Evolutionary conservation across 2,329 filamentous ascomycete species (phyloP).

Genomic region (Metarhizium guizhouense): DNA sequence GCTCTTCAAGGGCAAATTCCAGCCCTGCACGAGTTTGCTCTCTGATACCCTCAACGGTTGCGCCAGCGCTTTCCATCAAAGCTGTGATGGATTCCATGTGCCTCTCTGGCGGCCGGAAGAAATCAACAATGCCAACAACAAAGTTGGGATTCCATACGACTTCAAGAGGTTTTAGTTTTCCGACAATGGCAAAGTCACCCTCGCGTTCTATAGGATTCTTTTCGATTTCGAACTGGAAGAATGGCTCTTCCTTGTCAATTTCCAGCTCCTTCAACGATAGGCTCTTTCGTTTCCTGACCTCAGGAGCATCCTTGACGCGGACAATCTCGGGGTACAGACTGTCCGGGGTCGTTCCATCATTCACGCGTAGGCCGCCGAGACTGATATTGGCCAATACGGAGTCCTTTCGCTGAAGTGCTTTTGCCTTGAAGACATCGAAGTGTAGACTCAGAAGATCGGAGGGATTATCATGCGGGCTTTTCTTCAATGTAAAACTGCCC

Average conservation of each 20-base stretch:
- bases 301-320: conserved; percentile 79
- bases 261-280: conserved; percentile 48
- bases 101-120: conserved; percentile 91
- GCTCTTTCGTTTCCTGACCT: conserved; percentile 34
- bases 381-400: conserved; percentile 84
- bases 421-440: conserved; percentile 91
- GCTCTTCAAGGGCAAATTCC: conserved; percentile 92
- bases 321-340: conserved; percentile 94
- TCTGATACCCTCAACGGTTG: conserved; percentile 87
- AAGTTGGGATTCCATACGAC: conserved; percentile 97
- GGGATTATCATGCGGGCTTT: conserved; percentile 50
- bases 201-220: conserved; percentile 90
- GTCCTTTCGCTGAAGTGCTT: conserved; percentile 80
- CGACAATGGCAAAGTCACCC: conserved; percentile 81
- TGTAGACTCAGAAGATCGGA: conserved; percentile 82
- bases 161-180: conserved; percentile 91
- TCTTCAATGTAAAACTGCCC: conserved; percentile 89
- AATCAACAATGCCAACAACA: conserved; percentile 80
- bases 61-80: conserved; percentile 89
- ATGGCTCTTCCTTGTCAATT: conserved; percentile 52
- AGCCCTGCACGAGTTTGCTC: conserved; percentile 94
- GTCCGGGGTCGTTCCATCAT: conserved; percentile 88
- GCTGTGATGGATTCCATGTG: conserved; percentile 98
- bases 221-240: conserved; percentile 90
- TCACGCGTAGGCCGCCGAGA: conserved; percentile 85